These are phyloP conservation scores for Colletotrichum simmondsii DNA, from an alignment of 2,329 filamentous ascomycete genomes.

Conservation along the genomic window DNA sequence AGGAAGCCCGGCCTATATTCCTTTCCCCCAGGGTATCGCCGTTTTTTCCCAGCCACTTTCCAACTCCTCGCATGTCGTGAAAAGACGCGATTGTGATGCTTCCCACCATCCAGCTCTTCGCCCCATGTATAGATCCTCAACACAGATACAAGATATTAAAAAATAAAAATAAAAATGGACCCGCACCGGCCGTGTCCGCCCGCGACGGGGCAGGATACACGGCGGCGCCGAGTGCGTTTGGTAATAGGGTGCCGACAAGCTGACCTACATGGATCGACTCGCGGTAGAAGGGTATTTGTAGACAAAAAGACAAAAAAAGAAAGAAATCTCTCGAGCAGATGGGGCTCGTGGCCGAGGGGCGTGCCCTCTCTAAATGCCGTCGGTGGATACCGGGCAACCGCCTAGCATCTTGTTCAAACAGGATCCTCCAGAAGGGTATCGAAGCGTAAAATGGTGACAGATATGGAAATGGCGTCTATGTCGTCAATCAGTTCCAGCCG, in stretches of 20 bases:
- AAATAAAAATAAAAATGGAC: constrained; percentile 12
- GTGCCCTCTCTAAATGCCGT: constrained; percentile 25
- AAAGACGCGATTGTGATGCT: constrained; percentile 4
- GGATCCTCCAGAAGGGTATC: constrained; percentile 37
- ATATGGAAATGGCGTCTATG: constrained; percentile 39
- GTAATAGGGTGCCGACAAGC: background rate
- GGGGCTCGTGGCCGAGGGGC: constrained; percentile 22
- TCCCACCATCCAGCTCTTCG: constrained; percentile 5
- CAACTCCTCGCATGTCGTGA: constrained; percentile 28
- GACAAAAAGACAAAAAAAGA: constrained; percentile 26
- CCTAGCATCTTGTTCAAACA: constrained; percentile 30
- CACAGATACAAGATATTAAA: constrained; percentile 34
- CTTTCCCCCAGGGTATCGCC: constrained; percentile 27
- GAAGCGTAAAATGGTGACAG: constrained; percentile 33
- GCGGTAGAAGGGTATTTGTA: constrained; percentile 25
- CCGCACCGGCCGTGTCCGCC: background rate
- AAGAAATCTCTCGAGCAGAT: constrained; percentile 30
- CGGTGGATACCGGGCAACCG: constrained; percentile 21
- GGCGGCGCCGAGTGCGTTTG: constrained; percentile 7
- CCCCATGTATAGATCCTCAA: constrained; percentile 24
- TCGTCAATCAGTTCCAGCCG: constrained; percentile 83
- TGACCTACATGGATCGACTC: background rate
- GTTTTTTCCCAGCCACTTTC: constrained; percentile 10
- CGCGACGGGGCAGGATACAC: background rate
- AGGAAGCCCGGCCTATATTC: constrained; percentile 14